phyloP scores from a whole-genome alignment of 495 filamentous ascomycete species.

The Penicillium atrosanguineum region DNA sequence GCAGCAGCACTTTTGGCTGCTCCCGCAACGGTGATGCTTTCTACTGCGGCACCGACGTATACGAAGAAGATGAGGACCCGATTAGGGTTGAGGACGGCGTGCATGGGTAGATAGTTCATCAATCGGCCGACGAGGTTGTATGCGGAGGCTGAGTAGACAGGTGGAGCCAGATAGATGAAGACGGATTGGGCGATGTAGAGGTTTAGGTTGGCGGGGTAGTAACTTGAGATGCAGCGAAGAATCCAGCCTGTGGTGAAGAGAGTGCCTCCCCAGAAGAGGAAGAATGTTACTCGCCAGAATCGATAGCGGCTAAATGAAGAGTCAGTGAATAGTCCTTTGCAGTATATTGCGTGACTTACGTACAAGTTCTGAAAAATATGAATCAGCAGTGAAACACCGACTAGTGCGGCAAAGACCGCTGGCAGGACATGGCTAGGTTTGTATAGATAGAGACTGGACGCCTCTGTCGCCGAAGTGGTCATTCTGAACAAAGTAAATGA shows the following conservation, averaged over 20 bases:
- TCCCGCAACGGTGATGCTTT: slow-evolving; percentile 36
- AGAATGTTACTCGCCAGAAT: slow-evolving; percentile 46
- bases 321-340: background rate
- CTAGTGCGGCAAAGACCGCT: slow-evolving; percentile 34
- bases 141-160: slow-evolving; percentile 54
- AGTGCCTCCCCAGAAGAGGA: slow-evolving; percentile 37
- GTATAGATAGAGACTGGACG: slow-evolving; percentile 28
- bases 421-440: slow-evolving; percentile 40
- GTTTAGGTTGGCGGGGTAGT: slow-evolving; percentile 28
- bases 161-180: slow-evolving; percentile 52
- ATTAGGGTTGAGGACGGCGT: slow-evolving; percentile 39
- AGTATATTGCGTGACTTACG: slow-evolving; percentile 11
- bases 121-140: slow-evolving; percentile 58
- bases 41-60: slow-evolving; percentile 34
- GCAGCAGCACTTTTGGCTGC: slow-evolving; percentile 36
- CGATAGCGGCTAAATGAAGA: slow-evolving; percentile 26
- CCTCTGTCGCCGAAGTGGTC: slow-evolving; percentile 11
- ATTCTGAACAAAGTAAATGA: background rate
- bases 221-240: slow-evolving; percentile 36
- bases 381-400: slow-evolving; percentile 30
- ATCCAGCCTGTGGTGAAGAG: slow-evolving; percentile 46
- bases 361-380: slow-evolving; percentile 44
- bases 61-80: slow-evolving; percentile 36
- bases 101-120: slow-evolving; percentile 47
- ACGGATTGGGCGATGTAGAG: slow-evolving; percentile 52